Evolutionary conservation across 176 grass and related monocot genomes (phyloP), one percentile per base, ranked within the genome.

Genomic region (Urochloa ruziziensis): DNA sequence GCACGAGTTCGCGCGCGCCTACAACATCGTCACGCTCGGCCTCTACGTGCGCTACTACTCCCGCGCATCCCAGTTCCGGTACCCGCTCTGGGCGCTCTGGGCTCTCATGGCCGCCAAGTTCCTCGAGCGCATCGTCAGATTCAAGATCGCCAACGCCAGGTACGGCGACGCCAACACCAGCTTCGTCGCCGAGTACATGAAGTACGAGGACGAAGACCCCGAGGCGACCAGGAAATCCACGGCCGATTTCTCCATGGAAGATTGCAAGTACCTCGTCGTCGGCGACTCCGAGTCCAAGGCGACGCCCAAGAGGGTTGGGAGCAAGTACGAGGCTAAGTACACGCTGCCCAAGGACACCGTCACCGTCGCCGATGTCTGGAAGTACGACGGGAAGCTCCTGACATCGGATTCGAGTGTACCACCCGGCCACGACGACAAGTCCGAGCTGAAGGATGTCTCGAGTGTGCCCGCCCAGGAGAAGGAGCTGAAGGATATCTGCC

Each of bases 111-210:
- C 87, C 16, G 39, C 58, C 24, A 92, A 87, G 56, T 86, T 86
- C n/a, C 14, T 84, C 0, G 34, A 74, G 40, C 78, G 84, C 51
- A 51, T 92, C n/a, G 4, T 81, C 7, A 67, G 80, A 7, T 89
- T 86, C 67, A 40, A 42, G 51, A 25, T 27, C 2, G 84, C 75
- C 57, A 48, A 80, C 5, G 30, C 10, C 37, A n/a, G 12, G 17
- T 92, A 89, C 33, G 75, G 91, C 5, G 51, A 67, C 18, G 69
- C 68, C 23, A 89, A 75, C 66, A 66, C 61, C 24, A 46, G 70
- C 56, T 24, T 73, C n/a, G 49, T 92, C 28, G 46, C 87, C 5
- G 68, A 86, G 23, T 87, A 89, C 74, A 92, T 87, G 91, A 83
- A 83, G 58, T 40, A n/a, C 30, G 84, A 92, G 51, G 49, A 87